Evolutionary conservation across 2,329 filamentous ascomycete species (phyloP).

Genomic region (Ophiostoma ulmi): DNA sequence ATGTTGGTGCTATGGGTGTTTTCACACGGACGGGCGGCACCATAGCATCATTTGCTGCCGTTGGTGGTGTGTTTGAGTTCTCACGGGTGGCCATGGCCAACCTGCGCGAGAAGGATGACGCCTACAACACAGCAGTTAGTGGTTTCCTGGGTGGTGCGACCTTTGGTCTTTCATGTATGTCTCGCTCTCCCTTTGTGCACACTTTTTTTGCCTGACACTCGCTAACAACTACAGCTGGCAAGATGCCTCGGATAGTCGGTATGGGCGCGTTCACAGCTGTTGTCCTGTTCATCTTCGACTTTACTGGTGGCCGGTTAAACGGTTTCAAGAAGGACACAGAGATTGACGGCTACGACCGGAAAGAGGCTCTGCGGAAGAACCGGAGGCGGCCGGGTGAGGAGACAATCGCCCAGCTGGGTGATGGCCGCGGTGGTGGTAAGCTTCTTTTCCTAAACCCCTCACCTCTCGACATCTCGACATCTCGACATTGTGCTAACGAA

Average conservation of each 20-base stretch:
- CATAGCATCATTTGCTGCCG: slow-evolving; percentile 62
- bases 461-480: background rate
- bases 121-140: slow-evolving; percentile 66
- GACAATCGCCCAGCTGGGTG: slow-evolving; percentile 74
- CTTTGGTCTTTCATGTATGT: slow-evolving; percentile 66
- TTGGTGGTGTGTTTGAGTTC: slow-evolving; percentile 74
- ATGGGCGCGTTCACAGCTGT: slow-evolving; percentile 55
- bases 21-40: slow-evolving; percentile 73
- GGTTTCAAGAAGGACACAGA: slow-evolving; percentile 46
- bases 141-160: slow-evolving; percentile 71
- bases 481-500: background rate
- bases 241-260: slow-evolving; percentile 65
- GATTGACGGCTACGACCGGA: slow-evolving; percentile 67
- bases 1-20: slow-evolving; percentile 74
- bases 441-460: background rate
- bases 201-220: background rate
- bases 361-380: slow-evolving; percentile 67
- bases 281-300: slow-evolving; percentile 60
- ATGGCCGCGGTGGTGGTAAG: slow-evolving; percentile 65
- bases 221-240: slow-evolving; percentile 45
- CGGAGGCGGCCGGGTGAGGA: slow-evolving; percentile 71
- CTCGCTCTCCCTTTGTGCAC: background rate
- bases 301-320: slow-evolving; percentile 58
- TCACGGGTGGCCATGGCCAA: slow-evolving; percentile 72
- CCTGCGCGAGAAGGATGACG: slow-evolving; percentile 77